Base-by-base conservation (phyloP, 2,329 filamentous ascomycete genomes). In the Fusarium nematophilum region DNA sequence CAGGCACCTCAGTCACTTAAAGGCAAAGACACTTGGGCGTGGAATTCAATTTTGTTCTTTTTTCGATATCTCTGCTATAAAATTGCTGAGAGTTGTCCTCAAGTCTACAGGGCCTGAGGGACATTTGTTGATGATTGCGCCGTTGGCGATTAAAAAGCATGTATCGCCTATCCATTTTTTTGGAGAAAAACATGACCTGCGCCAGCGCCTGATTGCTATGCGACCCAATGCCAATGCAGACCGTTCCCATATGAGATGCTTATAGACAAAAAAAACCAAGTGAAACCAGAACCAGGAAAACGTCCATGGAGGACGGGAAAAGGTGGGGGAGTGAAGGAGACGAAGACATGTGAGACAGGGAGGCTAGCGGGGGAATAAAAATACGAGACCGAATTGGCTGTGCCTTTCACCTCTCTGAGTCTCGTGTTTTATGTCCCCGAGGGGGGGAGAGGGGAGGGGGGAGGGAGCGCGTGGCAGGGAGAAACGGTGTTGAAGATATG, bases 151-250 rank as follows among this genome's bases (percentile, higher is more conserved):
- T 15, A 48, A 25, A 62, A 56, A 51, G 47, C 55, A 59, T 36
- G 26, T n/a, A 57, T 57, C 46, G 33, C 60, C 58, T 51, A 45
- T 45, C 33, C 47, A 61, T 64, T 66, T 38, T 29, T 48, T 31
- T 37, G 37, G 21, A 34, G 51, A 44, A 47, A 26, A 27, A 61
- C 33, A 57, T 50, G 53, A 48, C 52, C 48, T 60, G 60, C 65
- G 57, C 61, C 56, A 50, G 48, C 62, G 60, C 57, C 63, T 11
- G 42, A 59, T 52, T 67, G 66, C 66, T 65, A 69, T 69, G 66
- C 66, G 53, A 55, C 65, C 64, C 50, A 61, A 69, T 65, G 57
- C 60, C 54, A 59, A 57, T 40, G 49, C 64, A 62, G 55, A 57
- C 56, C 62, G 49, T 48, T 50, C 58, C 60, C 60, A 54, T 60